Conservation (phyloP, 768 basidiomycete genomes). For the Boletus reticuloceps region DNA sequence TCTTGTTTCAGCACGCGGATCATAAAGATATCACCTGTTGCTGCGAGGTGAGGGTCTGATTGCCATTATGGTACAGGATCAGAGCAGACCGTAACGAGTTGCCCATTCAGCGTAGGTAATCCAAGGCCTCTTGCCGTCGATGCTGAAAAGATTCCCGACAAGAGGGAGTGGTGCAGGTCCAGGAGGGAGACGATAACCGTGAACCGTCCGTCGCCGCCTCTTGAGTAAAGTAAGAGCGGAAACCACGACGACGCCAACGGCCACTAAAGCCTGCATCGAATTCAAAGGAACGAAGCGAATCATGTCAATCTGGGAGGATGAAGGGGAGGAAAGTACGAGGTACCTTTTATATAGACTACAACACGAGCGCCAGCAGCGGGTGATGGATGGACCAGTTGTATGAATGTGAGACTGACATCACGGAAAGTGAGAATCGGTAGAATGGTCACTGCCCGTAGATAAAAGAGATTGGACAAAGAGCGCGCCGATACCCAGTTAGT, state of each 20-base stretch:
- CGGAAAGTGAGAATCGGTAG: too few relatives aligned
- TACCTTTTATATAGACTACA: background rate
- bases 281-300: background rate
- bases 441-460: too few relatives aligned
- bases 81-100: slow-evolving; percentile 14
- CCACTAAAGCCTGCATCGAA: background rate
- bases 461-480: too few relatives aligned
- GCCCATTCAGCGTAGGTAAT: slow-evolving; percentile 20
- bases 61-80: too few relatives aligned
- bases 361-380: background rate
- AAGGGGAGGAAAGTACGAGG: background rate
- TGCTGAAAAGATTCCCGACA: slow-evolving; percentile 16
- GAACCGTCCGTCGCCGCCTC: background rate
- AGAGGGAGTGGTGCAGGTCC: slow-evolving; percentile 19
- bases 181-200: slow-evolving; percentile 10
- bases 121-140: slow-evolving; percentile 19
- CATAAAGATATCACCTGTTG: slow-evolving; percentile 19
- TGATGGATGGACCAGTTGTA: background rate
- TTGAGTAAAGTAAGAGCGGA: background rate
- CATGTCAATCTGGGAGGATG: slow-evolving; percentile 1
- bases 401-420: too few relatives aligned
- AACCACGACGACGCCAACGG: background rate
- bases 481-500: too few relatives aligned
- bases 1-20: slow-evolving; percentile 21
- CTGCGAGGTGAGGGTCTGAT: background rate